Base-by-base conservation (phyloP, 768 basidiomycete genomes). In the Boletus tomentosulus region DNA sequence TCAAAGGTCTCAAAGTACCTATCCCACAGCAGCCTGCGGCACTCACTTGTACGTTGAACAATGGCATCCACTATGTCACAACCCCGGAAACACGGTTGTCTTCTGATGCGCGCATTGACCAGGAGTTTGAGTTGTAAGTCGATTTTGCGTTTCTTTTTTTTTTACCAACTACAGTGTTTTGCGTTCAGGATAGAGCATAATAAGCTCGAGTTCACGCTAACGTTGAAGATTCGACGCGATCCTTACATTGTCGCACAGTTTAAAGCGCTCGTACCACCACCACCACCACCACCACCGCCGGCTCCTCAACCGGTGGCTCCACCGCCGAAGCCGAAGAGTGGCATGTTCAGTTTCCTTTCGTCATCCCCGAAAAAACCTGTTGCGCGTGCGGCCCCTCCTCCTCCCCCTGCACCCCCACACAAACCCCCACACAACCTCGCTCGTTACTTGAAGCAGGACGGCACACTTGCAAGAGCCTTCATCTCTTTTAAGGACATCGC, bases 61-160 rank as follows among this genome's bases (percentile, higher is more conserved):
- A 98, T 63, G 95, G 94, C 8, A 95, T 98, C 47, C 94, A 97
- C 69, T 94, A 88, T 58, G 95, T 98, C 34, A 91, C 89, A 4
- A 97, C 92, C 8, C 92, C 89, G 1, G 88, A 90, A 62, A 81
- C 77, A 50, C 74, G 76, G n/a, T 67, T 94, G 3, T 74, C 68
- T 28, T 64, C 68, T 39, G 82, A 87, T 45, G 79, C 81, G 49
- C 75, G 77, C 11, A 87, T 95, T 51, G 86, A 90, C 45, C 91
- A 93, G 67, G 92, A 95, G 66, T 95, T 95, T 62, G 92, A 95
- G 63, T 74, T 95, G 91, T 93, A 67, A 47, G 90, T 77, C 4
- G 13, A 16, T 46, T 37, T 6, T 9, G 3, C 34, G 8, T 27
- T 30, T 7, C 38, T 54, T 43, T 24, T 3, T 12, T 27, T 19